Percentiles rank a stretch among this genome's conserved stretches.
These are phyloP conservation scores for Dictyostelium firmibasis DNA, from an alignment of 78 protist species.

Conservation along the genomic window DNA sequence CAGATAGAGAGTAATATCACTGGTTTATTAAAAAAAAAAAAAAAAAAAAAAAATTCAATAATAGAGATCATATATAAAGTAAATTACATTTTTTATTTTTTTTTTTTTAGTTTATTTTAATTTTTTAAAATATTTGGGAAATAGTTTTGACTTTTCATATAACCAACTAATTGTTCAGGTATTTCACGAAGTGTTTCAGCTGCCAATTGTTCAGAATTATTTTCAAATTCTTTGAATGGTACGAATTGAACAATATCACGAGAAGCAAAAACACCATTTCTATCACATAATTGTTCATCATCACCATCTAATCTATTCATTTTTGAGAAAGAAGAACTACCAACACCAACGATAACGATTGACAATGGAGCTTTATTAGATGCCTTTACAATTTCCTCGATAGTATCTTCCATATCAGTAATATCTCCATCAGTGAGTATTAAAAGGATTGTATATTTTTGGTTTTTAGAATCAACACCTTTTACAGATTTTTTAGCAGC, in stretches of 20 bases:
- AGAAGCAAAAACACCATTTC: not conserved
- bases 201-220: constrained; percentile 3
- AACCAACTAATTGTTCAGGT: constrained; percentile 39
- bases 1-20: too few species aligned
- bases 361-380: constrained; percentile 76
- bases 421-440: constrained; percentile 16
- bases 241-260: constrained; percentile 94
- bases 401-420: not conserved
- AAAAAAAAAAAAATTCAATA: too few species aligned
- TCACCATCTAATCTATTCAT: constrained; percentile 91
- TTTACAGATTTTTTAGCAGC: not conserved
- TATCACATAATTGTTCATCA: not conserved
- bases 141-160: not conserved
- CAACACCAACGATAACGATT: constrained; percentile 89
- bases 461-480: not conserved
- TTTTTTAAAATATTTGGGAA: constrained; percentile 7
- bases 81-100: too few species aligned
- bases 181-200: constrained; percentile 63
- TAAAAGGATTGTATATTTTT: not conserved
- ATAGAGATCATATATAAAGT: too few species aligned
- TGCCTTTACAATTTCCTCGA: constrained; percentile 28
- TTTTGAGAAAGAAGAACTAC: constrained; percentile 69
- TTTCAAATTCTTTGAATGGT: not conserved
- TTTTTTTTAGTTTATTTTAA: too few species aligned
- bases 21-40: too few species aligned